Base-by-base conservation (phyloP, 2,329 filamentous ascomycete genomes). In the Phoma sp. region DNA sequence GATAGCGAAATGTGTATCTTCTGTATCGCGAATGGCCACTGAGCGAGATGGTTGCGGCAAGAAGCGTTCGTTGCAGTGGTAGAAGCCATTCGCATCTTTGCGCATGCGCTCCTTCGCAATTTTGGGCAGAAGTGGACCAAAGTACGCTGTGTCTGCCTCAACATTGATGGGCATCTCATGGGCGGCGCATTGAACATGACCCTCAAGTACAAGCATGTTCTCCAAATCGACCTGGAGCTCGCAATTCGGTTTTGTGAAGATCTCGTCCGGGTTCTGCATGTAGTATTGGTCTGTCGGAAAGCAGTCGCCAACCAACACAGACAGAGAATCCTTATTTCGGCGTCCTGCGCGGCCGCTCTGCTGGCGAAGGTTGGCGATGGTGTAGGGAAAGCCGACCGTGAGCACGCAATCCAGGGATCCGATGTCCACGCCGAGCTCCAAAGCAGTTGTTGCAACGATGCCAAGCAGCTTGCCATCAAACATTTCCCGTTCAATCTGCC, bases 381-480 rank as follows among this genome's bases (percentile, higher is more conserved):
- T 96, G 67, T 96, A 97, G 0, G 95, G 95, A 59, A 99, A 99
- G 0, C 93, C 93, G 69, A 96, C 89, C 0, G 91, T 96, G 57
- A 99, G 82, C 10, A 99, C 95, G 48, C 93, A 95, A 74, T 99
- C 95, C 7, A 99, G 80, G 1, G 89, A 90, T 13, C 95, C 95
- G 61, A 99, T 98, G 70, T 99, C 95, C 37, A 99, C 91, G 25
- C 95, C 95, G 1, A 99, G 79, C 71, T 99, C 95, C 2, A 99
- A 81, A 0, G 95, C 95, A 48, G 89, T 96, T 0, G 95, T 99
- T 2, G 93, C 93, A 29, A 99, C 87, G 52, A 99, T 96, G 1
- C 95, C 95, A 57, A 97, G 82, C 1, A 99, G 81, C 66, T 93
- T 95, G 0, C 95, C 95, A 51, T 96, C 90, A 64, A 99, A 99